Percentiles rank a stretch among this genome's conserved stretches.
These are phyloP conservation scores for Mycena crocata DNA, from an alignment of 768 basidiomycete species.

Conservation along the genomic window DNA sequence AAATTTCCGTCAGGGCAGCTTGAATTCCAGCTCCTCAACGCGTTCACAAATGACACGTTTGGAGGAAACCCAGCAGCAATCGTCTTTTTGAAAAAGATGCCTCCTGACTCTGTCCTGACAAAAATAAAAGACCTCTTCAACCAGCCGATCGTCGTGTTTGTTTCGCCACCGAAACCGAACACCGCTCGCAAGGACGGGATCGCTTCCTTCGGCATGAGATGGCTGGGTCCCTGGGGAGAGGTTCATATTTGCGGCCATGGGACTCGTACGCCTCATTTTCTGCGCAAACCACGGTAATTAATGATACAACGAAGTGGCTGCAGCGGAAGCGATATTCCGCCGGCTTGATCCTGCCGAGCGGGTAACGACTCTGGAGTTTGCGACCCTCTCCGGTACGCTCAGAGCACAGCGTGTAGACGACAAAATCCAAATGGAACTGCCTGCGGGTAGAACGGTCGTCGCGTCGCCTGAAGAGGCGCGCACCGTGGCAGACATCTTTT, in stretches of 20 bases:
- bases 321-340: constrained; percentile 21
- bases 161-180: neutral
- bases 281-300: too few species aligned
- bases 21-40: constrained; percentile 7
- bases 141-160: constrained; percentile 19
- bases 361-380: constrained; percentile 15
- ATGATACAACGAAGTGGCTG: constrained; percentile 6
- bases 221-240: constrained; percentile 20
- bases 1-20: neutral
- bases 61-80: constrained; percentile 24
- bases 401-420: constrained; percentile 15
- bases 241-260: constrained; percentile 27
- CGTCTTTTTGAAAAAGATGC: constrained; percentile 12
- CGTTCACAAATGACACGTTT: constrained; percentile 3
- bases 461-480: constrained; percentile 1
- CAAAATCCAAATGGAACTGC: constrained; percentile 23
- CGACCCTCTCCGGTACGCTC: constrained; percentile 14
- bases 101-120: constrained; percentile 3
- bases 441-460: constrained; percentile 15
- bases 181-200: neutral
- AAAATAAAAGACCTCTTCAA: constrained; percentile 22
- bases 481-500: neutral
- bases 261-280: constrained; percentile 2
- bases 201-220: constrained; percentile 13
- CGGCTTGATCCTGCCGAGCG: neutral